phyloP scores from a whole-genome alignment of 257 asterid genomes.

The Nicotiana tabacum region DNA sequence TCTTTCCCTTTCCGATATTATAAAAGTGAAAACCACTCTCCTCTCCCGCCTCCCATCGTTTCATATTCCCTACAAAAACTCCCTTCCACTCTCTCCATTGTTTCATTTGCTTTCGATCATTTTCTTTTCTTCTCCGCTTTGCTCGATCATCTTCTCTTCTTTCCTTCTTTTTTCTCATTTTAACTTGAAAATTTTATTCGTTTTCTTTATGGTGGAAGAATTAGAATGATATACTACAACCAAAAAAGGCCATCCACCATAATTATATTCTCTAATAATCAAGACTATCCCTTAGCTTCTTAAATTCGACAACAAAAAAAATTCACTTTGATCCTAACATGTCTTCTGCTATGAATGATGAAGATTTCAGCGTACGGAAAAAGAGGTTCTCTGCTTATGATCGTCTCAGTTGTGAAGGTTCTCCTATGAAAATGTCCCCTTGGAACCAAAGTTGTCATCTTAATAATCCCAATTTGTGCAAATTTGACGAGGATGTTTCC shows the following conservation, averaged over 20 bases:
- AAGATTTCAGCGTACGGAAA: slow-evolving; percentile 22
- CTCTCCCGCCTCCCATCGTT: slow-evolving; percentile 7
- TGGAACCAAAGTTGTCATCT: slow-evolving; percentile 38
- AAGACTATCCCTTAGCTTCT: not conserved
- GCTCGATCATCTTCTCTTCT: not conserved
- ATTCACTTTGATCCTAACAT: slow-evolving; percentile 22
- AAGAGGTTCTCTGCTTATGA: slow-evolving; percentile 34
- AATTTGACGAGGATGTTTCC: not conserved
- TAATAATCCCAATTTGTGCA: slow-evolving; percentile 23
- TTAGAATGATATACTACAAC: not conserved
- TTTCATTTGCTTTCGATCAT: slow-evolving; percentile 3
- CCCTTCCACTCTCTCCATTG: slow-evolving; percentile 15
- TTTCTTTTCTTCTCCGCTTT: not conserved
- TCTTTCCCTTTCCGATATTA: not conserved
- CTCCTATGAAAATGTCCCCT: slow-evolving; percentile 45
- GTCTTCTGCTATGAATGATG: slow-evolving; percentile 20
- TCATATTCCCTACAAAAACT: slow-evolving; percentile 27
- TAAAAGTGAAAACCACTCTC: not conserved
- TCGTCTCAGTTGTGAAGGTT: slow-evolving; percentile 36
- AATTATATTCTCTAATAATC: not conserved
- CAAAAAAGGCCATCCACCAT: not conserved
- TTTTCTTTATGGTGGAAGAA: not conserved
- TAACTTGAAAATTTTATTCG: not conserved
- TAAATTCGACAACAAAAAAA: not conserved
- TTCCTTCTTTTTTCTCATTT: not conserved